Percentiles rank a stretch among this genome's conserved stretches.
phyloP scores from a whole-genome alignment of 805 yeast species.

The Ogataea nitratoaversa region DNA sequence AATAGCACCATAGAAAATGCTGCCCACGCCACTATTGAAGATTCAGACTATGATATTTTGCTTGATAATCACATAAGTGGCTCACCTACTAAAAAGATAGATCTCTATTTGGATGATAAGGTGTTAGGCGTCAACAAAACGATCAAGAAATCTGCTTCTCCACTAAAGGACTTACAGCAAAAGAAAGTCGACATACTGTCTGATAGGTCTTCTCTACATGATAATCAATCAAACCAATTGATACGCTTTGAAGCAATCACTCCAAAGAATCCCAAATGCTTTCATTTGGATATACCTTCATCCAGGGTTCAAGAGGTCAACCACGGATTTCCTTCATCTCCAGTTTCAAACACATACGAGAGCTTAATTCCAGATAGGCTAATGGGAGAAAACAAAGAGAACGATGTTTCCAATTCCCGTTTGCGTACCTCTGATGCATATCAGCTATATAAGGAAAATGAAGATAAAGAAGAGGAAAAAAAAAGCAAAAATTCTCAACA shows the following conservation, averaged over 20 bases:
- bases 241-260: too few relatives aligned
- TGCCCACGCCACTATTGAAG: neutral
- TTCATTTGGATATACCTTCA: too few relatives aligned
- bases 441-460: conserved; percentile 1
- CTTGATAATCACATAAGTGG: conserved; percentile 5
- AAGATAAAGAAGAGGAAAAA: neutral
- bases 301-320: neutral
- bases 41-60: conserved; percentile 14
- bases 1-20: too few relatives aligned
- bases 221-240: too few relatives aligned
- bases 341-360: conserved; percentile 1
- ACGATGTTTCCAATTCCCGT: neutral
- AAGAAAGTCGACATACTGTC: too few relatives aligned
- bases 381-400: neutral
- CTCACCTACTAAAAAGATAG: neutral
- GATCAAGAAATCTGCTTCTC: too few relatives aligned
- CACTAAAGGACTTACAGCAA: neutral
- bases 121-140: neutral
- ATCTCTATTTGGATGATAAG: neutral
- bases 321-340: neutral
- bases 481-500: neutral
- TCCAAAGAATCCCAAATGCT: too few relatives aligned
- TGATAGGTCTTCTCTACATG: too few relatives aligned
- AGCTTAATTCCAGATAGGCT: neutral
- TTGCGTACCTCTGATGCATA: conserved; percentile 4